A percentile compares a stretch with the other conserved stretches of the same genome.
Evolutionary conservation across 768 basidiomycete species (phyloP).

Genomic region (Panellus pusillus): DNA sequence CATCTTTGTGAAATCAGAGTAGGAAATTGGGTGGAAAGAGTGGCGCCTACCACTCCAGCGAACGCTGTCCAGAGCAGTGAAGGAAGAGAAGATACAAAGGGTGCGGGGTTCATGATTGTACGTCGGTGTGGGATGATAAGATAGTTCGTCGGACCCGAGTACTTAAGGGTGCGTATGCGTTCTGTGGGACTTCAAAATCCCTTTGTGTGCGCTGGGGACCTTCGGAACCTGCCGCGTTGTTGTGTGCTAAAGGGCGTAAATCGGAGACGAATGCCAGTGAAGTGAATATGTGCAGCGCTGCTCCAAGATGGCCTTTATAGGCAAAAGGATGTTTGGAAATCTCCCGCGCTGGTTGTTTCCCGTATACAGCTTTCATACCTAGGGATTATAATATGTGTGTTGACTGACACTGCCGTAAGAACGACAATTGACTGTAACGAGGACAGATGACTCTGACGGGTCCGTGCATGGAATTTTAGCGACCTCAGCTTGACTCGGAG

Average conservation of each 20-base stretch:
- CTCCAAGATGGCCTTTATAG: no score
- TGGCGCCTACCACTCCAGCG: constrained; percentile 1
- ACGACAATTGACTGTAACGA: constrained; percentile 6
- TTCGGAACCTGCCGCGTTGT: neutral
- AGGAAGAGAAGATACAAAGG: neutral
- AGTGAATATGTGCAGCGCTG: no score
- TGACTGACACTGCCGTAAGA: constrained; percentile 10
- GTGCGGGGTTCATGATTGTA: neutral
- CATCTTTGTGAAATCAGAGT: constrained; percentile 2
- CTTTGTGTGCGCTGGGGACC: neutral
- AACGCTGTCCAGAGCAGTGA: neutral
- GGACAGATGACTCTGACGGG: constrained; percentile 8
- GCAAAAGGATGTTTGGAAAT: no score
- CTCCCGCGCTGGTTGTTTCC: neutral
- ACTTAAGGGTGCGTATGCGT: neutral
- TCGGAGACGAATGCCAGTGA: no score
- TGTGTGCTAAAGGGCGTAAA: neutral
- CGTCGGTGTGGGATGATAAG: neutral
- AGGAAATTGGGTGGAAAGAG: neutral
- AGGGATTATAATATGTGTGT: neutral
- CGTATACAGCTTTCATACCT: constrained; percentile 15
- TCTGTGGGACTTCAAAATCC: neutral
- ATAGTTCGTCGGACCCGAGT: neutral
- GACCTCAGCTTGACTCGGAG: constrained; percentile 4
- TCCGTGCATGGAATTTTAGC: constrained; percentile 2